Base-by-base conservation (phyloP, 768 basidiomycete species). In the Agaricus blazei region DNA sequence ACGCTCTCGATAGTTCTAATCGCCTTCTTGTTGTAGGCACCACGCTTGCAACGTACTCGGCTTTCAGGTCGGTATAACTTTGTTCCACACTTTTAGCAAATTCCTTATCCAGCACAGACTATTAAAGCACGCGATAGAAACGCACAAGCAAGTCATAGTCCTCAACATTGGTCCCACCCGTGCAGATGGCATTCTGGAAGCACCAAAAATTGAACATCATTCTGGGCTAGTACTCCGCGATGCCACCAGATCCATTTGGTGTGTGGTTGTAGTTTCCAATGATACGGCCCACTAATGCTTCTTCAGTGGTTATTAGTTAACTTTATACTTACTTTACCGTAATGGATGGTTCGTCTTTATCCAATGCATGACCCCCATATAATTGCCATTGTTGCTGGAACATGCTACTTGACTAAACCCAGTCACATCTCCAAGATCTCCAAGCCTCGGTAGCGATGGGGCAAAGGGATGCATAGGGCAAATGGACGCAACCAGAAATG, bases 41-140 rank as follows among this genome's bases (percentile, higher is more conserved):
- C 0, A 93, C 92, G 1, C 80, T 97, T 27, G 93, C 96, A 0
- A 98, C 95, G 0, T 97, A 89, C 70, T 94, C 91, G 5, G 93
- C 93, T 2, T 97, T 87, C 70, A 78, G 90, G 90, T 90, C 60
- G 26, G 72, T 45, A n/a, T 23, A 41, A 27, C 41, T 51, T 48
- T 48, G 45, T 47, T 28, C 41, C 24, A 26, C 9, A 24, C 19
- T 19, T 12, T 24, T 43, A 15, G 45, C 34, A 47, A 46, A 15
- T 41, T 53, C 44, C 29, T 52, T 54, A 14, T 40, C 38, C 38
- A 7, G 7, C 8, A 11, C 58, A 90, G 94, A 61, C 70, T 98
- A 29, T 75, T 95, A 46, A 92, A 87, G 66, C 86, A 83, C 60
- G 93, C 94, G 1, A 66, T 88, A 4, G 82, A 90, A 58, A 72